Evolutionary conservation across 2,329 filamentous ascomycete genomes (phyloP).

Genomic region (Hypoxylon sp.): DNA sequence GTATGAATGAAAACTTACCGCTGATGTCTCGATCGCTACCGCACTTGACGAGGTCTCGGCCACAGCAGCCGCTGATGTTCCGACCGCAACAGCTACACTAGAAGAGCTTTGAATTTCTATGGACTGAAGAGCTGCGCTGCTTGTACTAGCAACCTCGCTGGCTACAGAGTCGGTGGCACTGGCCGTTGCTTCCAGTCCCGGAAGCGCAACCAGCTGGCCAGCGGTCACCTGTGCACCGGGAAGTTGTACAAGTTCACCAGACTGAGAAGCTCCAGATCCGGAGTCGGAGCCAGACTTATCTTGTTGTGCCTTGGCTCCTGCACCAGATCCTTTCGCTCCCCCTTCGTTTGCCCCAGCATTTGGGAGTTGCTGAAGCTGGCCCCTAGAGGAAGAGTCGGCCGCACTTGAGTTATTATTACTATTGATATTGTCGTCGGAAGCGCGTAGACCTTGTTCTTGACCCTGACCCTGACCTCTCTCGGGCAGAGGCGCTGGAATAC

Average conservation of each 20-base stretch:
- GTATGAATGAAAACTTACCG: constrained; percentile 7
- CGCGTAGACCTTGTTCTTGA: background rate
- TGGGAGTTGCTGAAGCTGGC: constrained; percentile 26
- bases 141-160: constrained; percentile 22
- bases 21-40: constrained; percentile 23
- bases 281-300: background rate
- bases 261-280: background rate
- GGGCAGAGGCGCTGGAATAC: constrained; percentile 19
- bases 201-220: constrained; percentile 45
- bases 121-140: constrained; percentile 21
- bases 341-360: background rate
- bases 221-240: constrained; percentile 46
- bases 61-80: constrained; percentile 14
- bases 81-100: constrained; percentile 17
- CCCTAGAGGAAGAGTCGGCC: constrained; percentile 4
- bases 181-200: constrained; percentile 31
- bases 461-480: constrained; percentile 10
- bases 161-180: constrained; percentile 22
- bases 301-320: constrained; percentile 16
- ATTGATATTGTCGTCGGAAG: constrained; percentile 1
- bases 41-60: constrained; percentile 1
- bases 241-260: constrained; percentile 38
- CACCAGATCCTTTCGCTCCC: background rate
- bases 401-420: constrained; percentile 11
- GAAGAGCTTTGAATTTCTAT: constrained; percentile 9